These are phyloP conservation scores for Botrytis fabae DNA, from an alignment of 2,329 filamentous ascomycete genomes.

Conservation along the genomic window DNA sequence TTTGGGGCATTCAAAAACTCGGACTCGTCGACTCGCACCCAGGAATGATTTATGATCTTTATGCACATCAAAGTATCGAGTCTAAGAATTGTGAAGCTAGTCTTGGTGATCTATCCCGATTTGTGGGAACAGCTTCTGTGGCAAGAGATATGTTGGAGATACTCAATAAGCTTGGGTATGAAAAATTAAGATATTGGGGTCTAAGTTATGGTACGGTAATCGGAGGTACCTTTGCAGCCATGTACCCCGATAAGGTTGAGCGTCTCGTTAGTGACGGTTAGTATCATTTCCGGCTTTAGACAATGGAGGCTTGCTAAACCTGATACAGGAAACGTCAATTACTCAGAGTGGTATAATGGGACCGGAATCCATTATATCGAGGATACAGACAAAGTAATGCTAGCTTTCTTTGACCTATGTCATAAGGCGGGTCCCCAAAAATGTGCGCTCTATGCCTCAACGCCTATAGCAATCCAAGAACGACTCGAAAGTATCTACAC, in stretches of 20 bases:
- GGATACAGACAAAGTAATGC: constrained; percentile 33
- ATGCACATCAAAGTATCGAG: constrained; percentile 40
- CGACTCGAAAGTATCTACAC: background rate
- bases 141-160: constrained; percentile 42
- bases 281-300: constrained; percentile 34
- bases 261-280: constrained; percentile 43
- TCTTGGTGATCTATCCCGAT: constrained; percentile 12
- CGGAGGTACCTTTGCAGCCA: constrained; percentile 47
- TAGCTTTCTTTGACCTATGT: background rate
- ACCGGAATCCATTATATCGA: constrained; percentile 47
- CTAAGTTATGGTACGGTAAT: constrained; percentile 51
- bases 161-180: constrained; percentile 35
- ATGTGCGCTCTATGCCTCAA: constrained; percentile 1
- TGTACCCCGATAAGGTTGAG: constrained; percentile 46
- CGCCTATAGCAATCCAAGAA: background rate
- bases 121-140: constrained; percentile 23
- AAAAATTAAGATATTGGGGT: constrained; percentile 50
- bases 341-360: constrained; percentile 33
- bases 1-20: constrained; percentile 50
- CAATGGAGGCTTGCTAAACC: constrained; percentile 37
- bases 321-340: constrained; percentile 32
- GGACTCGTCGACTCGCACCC: constrained; percentile 50
- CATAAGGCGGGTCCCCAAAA: background rate
- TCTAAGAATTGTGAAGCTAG: constrained; percentile 1
- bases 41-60: constrained; percentile 50